Evolutionary conservation across 2,329 filamentous ascomycete genomes (phyloP).

Genomic region (Xylaria sp.): DNA sequence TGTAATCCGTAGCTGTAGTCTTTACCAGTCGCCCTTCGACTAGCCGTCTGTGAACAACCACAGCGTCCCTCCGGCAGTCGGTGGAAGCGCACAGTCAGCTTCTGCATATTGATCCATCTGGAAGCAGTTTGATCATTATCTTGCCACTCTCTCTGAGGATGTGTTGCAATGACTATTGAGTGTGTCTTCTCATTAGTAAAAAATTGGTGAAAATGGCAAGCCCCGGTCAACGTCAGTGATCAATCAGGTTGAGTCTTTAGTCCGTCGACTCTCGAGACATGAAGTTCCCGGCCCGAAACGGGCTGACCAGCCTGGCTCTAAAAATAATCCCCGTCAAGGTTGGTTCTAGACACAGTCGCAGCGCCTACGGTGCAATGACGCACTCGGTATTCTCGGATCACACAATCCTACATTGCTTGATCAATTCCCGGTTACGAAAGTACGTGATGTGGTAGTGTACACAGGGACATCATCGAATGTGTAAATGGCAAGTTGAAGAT

Average conservation of each 20-base stretch:
- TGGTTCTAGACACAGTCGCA: not conserved
- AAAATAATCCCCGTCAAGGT: not conserved
- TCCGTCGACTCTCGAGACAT: not conserved
- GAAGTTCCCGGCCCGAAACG: not conserved
- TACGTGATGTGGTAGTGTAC: not conserved
- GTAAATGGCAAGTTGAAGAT: too few relatives aligned
- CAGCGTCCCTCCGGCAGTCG: not conserved
- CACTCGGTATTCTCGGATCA: not conserved
- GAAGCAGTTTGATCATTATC: not conserved
- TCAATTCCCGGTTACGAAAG: not conserved
- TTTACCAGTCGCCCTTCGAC: not conserved
- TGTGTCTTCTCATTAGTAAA: too few relatives aligned
- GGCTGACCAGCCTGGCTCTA: not conserved
- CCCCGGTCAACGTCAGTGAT: not conserved
- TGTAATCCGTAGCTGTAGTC: too few relatives aligned
- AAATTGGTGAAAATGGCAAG: not conserved
- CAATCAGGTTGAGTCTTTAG: not conserved
- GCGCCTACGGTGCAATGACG: not conserved
- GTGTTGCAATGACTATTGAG: too few relatives aligned
- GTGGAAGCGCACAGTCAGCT: not conserved
- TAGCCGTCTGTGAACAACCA: not conserved
- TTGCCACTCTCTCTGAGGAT: not conserved
- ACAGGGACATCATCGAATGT: not conserved
- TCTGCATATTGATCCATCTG: not conserved
- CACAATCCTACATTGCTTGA: not conserved